phyloP scores from a whole-genome alignment of 495 filamentous ascomycete genomes.

The Articulospora tetracladia region DNA sequence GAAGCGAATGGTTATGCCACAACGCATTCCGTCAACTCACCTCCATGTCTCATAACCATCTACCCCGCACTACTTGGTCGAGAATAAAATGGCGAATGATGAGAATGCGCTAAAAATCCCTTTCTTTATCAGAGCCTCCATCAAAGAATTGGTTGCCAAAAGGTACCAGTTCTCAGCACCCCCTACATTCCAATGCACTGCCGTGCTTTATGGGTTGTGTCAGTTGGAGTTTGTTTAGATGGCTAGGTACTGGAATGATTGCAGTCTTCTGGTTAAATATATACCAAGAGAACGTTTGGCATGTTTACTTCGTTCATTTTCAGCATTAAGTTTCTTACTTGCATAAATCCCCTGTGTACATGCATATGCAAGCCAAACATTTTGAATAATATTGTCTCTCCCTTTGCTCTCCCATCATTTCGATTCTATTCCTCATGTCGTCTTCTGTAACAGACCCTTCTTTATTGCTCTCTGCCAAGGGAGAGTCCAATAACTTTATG shows the following conservation, averaged over 20 bases:
- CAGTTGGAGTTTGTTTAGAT: constrained; percentile 13
- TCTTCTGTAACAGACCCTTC: constrained; percentile 11
- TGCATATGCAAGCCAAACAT: constrained; percentile 7
- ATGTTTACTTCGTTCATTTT: constrained; percentile 18
- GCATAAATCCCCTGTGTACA: constrained; percentile 8
- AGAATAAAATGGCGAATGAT: not conserved
- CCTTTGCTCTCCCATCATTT: not conserved
- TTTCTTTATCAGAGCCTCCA: not conserved
- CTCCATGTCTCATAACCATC: not conserved
- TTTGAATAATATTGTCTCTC: constrained; percentile 4
- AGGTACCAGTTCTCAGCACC: not conserved
- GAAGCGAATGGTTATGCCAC: not conserved
- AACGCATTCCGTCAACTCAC: not conserved
- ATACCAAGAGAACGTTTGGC: constrained; percentile 14
- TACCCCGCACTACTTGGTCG: too few species aligned
- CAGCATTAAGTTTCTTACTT: not conserved
- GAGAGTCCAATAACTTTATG: constrained; percentile 7
- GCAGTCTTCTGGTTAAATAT: constrained; percentile 22
- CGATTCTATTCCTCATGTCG: constrained; percentile 18
- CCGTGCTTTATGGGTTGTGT: not conserved
- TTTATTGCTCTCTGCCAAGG: not conserved
- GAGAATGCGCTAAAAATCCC: not conserved
- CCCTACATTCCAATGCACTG: not conserved
- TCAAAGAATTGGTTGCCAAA: constrained; percentile 1
- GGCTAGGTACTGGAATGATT: constrained; percentile 8